Percentiles rank a stretch among this genome's conserved stretches.
phyloP scores from a whole-genome alignment of 208 protist genomes.

The Strigomonas culicis region DNA sequence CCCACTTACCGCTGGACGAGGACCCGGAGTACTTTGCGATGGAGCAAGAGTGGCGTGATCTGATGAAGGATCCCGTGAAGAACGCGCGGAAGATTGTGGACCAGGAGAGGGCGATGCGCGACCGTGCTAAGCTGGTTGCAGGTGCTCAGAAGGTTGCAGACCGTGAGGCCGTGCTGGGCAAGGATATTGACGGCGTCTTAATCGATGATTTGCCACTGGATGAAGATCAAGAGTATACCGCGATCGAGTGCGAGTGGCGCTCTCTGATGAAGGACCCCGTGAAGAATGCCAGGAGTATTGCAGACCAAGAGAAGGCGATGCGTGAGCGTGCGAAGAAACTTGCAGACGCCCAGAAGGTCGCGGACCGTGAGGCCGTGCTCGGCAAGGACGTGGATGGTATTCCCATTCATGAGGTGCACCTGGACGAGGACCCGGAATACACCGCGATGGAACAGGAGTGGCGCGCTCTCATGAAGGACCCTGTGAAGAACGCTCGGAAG shows the following conservation, averaged over 20 bases:
- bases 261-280: slow-evolving; percentile 39
- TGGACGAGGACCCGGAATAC: slow-evolving; percentile 50
- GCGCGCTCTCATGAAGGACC: slow-evolving; percentile 43
- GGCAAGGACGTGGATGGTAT: slow-evolving; percentile 48
- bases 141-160: slow-evolving; percentile 27
- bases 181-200: slow-evolving; percentile 32
- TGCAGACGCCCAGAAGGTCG: slow-evolving; percentile 56
- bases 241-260: slow-evolving; percentile 59
- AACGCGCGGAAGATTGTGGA: slow-evolving; percentile 13
- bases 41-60: slow-evolving; percentile 13
- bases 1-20: slow-evolving; percentile 17
- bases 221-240: slow-evolving; percentile 41
- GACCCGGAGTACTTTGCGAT: slow-evolving; percentile 19
- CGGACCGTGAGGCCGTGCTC: slow-evolving; percentile 48
- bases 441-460: slow-evolving; percentile 29
- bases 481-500: slow-evolving; percentile 19
- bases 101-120: slow-evolving; percentile 42
- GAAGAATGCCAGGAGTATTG: slow-evolving; percentile 43
- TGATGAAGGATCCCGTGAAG: slow-evolving; percentile 16
- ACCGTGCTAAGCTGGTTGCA: slow-evolving; percentile 54
- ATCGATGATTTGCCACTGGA: slow-evolving; percentile 45
- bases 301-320: slow-evolving; percentile 37
- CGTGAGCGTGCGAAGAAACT: slow-evolving; percentile 61
- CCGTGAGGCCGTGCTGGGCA: slow-evolving; percentile 39
- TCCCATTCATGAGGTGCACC: slow-evolving; percentile 44